A percentile compares a stretch with the other conserved stretches of the same genome.
Evolutionary conservation across 768 basidiomycete species (phyloP).

Genomic region (Podaxis sp.): DNA sequence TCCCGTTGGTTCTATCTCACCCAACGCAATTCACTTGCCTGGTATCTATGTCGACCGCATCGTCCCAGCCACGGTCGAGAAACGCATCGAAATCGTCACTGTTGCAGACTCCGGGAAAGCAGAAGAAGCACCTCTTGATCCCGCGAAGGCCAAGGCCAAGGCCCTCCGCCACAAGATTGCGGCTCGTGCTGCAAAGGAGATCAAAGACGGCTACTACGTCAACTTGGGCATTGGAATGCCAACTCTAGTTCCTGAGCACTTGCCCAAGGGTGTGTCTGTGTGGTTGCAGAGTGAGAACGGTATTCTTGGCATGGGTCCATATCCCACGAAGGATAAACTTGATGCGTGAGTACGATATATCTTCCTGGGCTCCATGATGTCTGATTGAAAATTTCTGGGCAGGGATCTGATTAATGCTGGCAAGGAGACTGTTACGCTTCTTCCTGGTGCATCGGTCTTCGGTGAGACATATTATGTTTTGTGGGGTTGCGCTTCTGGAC

Average conservation of each 20-base stretch:
- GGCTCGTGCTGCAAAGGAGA: constrained; percentile 83
- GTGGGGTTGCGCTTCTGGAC: neutral
- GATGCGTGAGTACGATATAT: constrained; percentile 60
- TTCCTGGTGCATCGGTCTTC: constrained; percentile 90
- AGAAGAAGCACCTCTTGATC: constrained; percentile 27
- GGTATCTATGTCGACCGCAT: constrained; percentile 90
- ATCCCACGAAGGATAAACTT: constrained; percentile 75
- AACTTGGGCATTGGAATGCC: constrained; percentile 93
- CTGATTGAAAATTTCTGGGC: neutral
- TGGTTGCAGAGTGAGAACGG: constrained; percentile 94
- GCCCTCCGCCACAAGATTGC: constrained; percentile 74
- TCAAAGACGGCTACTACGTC: constrained; percentile 84
- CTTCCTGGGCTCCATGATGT: neutral
- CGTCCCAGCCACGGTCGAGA: constrained; percentile 72
- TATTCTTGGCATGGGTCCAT: constrained; percentile 88
- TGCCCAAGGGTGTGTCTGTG: constrained; percentile 72
- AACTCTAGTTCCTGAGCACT: constrained; percentile 79
- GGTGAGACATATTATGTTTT: constrained; percentile 44
- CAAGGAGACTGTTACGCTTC: constrained; percentile 90
- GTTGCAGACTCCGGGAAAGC: constrained; percentile 50
- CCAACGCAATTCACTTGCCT: constrained; percentile 79
- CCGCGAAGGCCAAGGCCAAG: constrained; percentile 52
- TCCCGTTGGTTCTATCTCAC: constrained; percentile 75
- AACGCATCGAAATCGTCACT: constrained; percentile 74
- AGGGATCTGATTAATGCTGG: constrained; percentile 94